phyloP scores from a whole-genome alignment of 257 asterid species.

The Gentiana macrophylla region DNA sequence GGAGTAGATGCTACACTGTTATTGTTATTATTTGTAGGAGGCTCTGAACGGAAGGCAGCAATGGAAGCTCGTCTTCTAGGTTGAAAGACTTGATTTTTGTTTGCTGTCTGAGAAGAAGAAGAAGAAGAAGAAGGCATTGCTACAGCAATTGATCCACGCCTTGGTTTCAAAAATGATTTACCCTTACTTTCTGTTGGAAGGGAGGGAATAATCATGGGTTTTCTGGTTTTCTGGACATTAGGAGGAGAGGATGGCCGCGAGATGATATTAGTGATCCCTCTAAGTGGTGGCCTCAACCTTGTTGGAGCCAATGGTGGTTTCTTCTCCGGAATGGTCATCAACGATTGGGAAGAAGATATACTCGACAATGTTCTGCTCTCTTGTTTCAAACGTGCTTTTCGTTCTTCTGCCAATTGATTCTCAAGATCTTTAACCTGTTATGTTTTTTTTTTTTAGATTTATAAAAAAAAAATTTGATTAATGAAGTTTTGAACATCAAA shows the following conservation, averaged over 20 bases:
- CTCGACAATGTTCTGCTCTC: slow-evolving; percentile 53
- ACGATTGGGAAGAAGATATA: slow-evolving; percentile 31
- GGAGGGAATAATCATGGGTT: slow-evolving; percentile 36
- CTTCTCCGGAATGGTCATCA: slow-evolving; percentile 36
- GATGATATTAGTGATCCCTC: slow-evolving; percentile 60
- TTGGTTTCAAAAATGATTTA: slow-evolving; percentile 40
- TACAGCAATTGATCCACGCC: slow-evolving; percentile 62
- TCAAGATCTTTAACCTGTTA: slow-evolving; percentile 83
- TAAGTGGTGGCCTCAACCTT: slow-evolving; percentile 57
- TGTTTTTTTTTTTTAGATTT: no score
- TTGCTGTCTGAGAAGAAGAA: no score
- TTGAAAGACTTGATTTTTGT: slow-evolving; percentile 31
- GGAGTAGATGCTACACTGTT: slow-evolving; percentile 19
- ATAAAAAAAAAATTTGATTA: slow-evolving; percentile 2
- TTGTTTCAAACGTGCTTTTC: slow-evolving; percentile 65
- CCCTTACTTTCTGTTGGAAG: slow-evolving; percentile 16
- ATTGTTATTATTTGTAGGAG: not conserved
- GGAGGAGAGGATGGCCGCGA: slow-evolving; percentile 36
- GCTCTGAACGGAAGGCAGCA: slow-evolving; percentile 52
- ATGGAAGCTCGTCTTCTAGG: slow-evolving; percentile 79
- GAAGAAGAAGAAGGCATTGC: slow-evolving; percentile 25
- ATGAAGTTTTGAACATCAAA: not conserved
- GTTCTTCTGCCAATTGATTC: slow-evolving; percentile 75
- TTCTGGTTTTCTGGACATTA: slow-evolving; percentile 29
- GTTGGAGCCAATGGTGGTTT: slow-evolving; percentile 87